Base-by-base conservation (phyloP, 306 rosid species). In the Begonia peltatifolia region DNA sequence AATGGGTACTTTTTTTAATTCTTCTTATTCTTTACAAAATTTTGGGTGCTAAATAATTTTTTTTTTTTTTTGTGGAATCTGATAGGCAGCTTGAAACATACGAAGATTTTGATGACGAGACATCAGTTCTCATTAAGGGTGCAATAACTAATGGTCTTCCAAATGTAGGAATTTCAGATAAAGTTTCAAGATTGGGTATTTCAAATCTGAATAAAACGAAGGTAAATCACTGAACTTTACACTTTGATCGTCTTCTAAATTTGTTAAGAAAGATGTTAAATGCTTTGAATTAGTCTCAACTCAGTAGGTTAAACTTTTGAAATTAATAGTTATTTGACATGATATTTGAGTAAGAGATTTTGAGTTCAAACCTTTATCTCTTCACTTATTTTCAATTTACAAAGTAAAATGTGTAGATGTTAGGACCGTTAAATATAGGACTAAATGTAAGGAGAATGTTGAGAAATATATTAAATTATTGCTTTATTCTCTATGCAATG, bases 21-120 rank as follows among this genome's bases (percentile, higher is more conserved):
- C 23, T 20, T 43, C 18, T 69, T 50, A 48, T 57, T 63, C 46
- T 68, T 59, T 25, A 11, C 57, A 15, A 64, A 48, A 54, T 46
- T 65, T 46, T 58, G 52, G 44, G 42, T 46, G 65, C 68, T 70
- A 53, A 76, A 60, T 70, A 30, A 36, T 38, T 50, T 9, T 58
- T n/a, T 47, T 53, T 18, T 16, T 49, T 48, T 48, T n/a, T 56
- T 65, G n/a, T 59, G 44, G 56, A 57, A 60, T 59, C 23, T 57
- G 38, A 30, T 77, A 89, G 94, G 65, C 78, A 58, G 73, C 95
- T 85, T 2, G 87, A 77, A 60, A 78, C 90, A 0, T 70, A 70
- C 68, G 83, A 77, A 55, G 97, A 84, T 80, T 84, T 82, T 76
- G 81, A 74, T 61, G 97, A 88, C 64, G 84, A 84, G 46, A 61